phyloP scores from a whole-genome alignment of 1,139 yeast species.

The Kurtzmaniella quercitrusa region DNA sequence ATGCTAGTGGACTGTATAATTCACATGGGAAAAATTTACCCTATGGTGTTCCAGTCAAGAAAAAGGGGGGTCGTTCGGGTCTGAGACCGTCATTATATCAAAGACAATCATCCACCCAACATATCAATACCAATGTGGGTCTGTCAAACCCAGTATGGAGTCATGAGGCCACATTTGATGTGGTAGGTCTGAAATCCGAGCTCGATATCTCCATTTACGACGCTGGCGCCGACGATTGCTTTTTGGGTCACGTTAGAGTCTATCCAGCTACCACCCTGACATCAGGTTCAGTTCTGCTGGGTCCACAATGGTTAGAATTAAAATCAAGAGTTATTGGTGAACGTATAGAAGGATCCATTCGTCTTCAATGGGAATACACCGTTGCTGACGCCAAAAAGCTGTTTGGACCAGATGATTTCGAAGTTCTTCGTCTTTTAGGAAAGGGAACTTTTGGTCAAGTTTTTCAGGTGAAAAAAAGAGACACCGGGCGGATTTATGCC shows the following conservation, averaged over 20 bases:
- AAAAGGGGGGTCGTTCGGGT: constrained; percentile 9
- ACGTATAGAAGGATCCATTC: constrained; percentile 70
- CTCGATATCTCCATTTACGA: constrained; percentile 87
- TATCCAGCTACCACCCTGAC: constrained; percentile 55
- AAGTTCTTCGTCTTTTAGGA: constrained; percentile 82
- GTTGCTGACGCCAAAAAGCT: constrained; percentile 60
- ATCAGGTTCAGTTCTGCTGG: constrained; percentile 26
- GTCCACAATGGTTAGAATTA: constrained; percentile 68
- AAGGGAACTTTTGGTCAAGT: constrained; percentile 98
- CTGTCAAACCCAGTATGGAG: constrained; percentile 79
- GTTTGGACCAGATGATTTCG: constrained; percentile 92
- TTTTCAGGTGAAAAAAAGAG: constrained; percentile 87
- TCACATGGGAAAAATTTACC: constrained; percentile 10
- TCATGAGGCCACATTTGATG: constrained; percentile 89
- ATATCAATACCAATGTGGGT: constrained; percentile 29
- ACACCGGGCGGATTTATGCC: constrained; percentile 86
- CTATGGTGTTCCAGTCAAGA: constrained; percentile 13
- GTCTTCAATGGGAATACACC: constrained; percentile 70
- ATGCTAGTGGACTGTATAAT: constrained; percentile 59
- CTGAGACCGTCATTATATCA: constrained; percentile 48
- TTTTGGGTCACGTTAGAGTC: constrained; percentile 78
- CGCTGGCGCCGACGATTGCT: constrained; percentile 73
- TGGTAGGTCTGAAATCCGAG: constrained; percentile 76
- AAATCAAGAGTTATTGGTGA: constrained; percentile 75
- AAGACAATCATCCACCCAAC: constrained; percentile 65